These are phyloP conservation scores for Aspergillus bertholletiae DNA, from an alignment of 495 filamentous ascomycete genomes.

Conservation along the genomic window DNA sequence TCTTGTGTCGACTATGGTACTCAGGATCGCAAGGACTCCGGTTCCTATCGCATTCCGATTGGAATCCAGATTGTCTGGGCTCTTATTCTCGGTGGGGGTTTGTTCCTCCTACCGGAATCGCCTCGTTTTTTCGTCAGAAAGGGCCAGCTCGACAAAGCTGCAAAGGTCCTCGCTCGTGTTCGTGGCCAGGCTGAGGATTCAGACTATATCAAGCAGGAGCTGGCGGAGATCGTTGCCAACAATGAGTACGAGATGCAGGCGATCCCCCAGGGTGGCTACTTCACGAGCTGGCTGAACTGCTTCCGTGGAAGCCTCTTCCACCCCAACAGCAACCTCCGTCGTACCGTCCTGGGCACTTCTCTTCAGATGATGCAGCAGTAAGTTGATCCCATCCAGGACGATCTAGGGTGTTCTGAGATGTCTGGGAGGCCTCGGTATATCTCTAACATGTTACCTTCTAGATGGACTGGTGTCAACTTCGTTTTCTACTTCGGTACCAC, in stretches of 20 bases:
- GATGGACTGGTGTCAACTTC: conserved; percentile 82
- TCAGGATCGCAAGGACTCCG: conserved; percentile 53
- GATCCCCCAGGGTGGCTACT: conserved; percentile 56
- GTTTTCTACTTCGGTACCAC: conserved; percentile 87
- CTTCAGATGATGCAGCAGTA: conserved; percentile 80
- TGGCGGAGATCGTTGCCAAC: conserved; percentile 74
- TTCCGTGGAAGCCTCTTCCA: conserved; percentile 62
- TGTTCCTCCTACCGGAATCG: conserved; percentile 75
- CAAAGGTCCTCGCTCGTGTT: conserved; percentile 37
- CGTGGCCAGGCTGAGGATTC: conserved; percentile 52
- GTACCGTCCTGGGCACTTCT: conserved; percentile 70
- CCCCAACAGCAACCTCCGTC: conserved; percentile 63
- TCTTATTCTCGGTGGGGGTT: conserved; percentile 57
- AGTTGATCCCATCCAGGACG: neutral
- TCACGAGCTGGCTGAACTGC: conserved; percentile 61
- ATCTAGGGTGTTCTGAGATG: too few relatives aligned
- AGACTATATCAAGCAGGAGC: conserved; percentile 61
- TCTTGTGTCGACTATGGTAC: conserved; percentile 71
- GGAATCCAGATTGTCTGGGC: conserved; percentile 66
- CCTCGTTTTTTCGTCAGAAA: conserved; percentile 63
- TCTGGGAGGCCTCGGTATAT: too few relatives aligned
- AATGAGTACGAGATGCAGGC: conserved; percentile 64
- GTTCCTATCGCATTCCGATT: conserved; percentile 71
- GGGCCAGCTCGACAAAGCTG: conserved; percentile 39
- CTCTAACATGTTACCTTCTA: conserved; percentile 4